A percentile compares a stretch with the other conserved stretches of the same genome.
Conservation (phyloP, 176 grass and related monocot species). For the Oryza longistaminata region DNA sequence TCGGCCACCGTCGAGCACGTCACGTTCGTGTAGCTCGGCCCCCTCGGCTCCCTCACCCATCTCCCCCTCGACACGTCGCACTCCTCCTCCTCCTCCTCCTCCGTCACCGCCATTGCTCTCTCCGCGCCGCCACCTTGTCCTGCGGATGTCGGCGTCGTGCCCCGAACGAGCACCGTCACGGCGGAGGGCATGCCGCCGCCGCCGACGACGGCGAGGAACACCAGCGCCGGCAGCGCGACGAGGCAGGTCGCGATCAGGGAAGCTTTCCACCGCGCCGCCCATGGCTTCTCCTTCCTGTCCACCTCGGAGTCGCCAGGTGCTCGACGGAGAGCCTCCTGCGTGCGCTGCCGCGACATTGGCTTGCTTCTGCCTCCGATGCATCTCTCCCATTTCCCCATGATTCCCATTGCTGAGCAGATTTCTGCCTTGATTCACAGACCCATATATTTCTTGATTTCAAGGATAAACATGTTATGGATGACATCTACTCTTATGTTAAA, state of each 20-base stretch:
- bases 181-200: not conserved
- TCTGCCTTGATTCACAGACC: too few species aligned
- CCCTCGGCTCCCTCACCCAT: constrained; percentile 60
- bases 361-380: not conserved
- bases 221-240: not conserved
- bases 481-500: too few species aligned
- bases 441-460: too few species aligned
- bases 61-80: constrained; percentile 61
- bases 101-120: not conserved
- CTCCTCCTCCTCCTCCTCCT: not conserved
- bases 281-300: not conserved
- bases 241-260: not conserved
- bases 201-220: not conserved
- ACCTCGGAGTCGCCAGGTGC: too few species aligned
- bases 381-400: not conserved
- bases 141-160: too few species aligned
- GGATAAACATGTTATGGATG: too few species aligned
- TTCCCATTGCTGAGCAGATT: not conserved
- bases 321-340: not conserved
- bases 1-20: constrained; percentile 57
- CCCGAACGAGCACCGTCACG: not conserved
- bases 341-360: not conserved
- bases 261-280: not conserved
- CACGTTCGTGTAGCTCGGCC: constrained; percentile 53
- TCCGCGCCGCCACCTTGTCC: too few species aligned